Evolutionary conservation across 2,329 filamentous ascomycete genomes (phyloP).

Genomic region (Atkinsonella texensis): DNA sequence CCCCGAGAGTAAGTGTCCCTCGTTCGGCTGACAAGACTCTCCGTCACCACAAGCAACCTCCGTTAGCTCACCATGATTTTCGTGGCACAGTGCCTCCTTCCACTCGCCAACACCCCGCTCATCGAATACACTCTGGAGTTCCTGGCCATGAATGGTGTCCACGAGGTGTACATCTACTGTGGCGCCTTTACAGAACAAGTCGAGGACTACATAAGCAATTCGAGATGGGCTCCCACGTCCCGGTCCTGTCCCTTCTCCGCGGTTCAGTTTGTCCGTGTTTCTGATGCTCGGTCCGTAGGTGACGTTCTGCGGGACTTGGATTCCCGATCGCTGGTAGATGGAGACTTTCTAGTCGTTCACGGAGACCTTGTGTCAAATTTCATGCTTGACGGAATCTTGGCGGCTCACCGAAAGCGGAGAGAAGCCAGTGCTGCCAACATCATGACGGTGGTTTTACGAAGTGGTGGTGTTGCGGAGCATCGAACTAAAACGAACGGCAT

Average conservation of each 20-base stretch:
- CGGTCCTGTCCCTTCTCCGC: constrained; percentile 56
- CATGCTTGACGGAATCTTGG: constrained; percentile 65
- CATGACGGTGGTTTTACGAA: constrained; percentile 88
- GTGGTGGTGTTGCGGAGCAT: constrained; percentile 58
- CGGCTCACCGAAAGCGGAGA: constrained; percentile 68
- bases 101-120: constrained; percentile 82
- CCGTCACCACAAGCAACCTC: not conserved
- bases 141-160: constrained; percentile 86
- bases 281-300: constrained; percentile 72
- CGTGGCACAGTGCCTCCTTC: constrained; percentile 66
- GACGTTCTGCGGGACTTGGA: constrained; percentile 94
- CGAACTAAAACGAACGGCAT: constrained; percentile 65
- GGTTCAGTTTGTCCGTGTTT: constrained; percentile 74
- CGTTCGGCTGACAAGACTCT: too few relatives aligned
- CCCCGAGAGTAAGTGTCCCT: constrained; percentile 54
- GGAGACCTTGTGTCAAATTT: constrained; percentile 89
- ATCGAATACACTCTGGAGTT: constrained; percentile 98
- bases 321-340: constrained; percentile 68
- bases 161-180: constrained; percentile 87
- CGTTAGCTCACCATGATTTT: not conserved
- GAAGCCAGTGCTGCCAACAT: constrained; percentile 84
- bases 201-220: constrained; percentile 72
- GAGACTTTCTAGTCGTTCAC: constrained; percentile 87
- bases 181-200: constrained; percentile 78
- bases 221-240: constrained; percentile 54